Base-by-base conservation (phyloP, 1,139 yeast genomes). In the Pichia norvegensis region DNA sequence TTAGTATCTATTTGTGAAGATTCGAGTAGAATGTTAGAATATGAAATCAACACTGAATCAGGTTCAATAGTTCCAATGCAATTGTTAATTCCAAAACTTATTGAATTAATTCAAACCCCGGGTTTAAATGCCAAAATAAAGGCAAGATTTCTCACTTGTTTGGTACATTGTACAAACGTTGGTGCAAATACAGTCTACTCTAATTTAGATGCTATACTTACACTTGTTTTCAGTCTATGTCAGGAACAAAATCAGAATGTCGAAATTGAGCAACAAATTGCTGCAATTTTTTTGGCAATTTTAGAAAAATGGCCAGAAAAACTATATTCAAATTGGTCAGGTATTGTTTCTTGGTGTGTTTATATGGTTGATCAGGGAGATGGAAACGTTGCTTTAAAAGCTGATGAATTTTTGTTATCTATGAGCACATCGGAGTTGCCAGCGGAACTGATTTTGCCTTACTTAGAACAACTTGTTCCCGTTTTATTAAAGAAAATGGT, bases 361-460 rank as follows among this genome's bases (percentile, higher is more conserved):
- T 97, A 90, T 63, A 76, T 90, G 52, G 79, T 92, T 69, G 76
- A 76, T 51, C 79, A 75, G 53, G 66, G 68, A 10, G 79, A 80
- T 52, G 94, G 85, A 52, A 81, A 74, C 46, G 94, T 88, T 36
- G 85, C 95, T 0, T 69, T 88, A 43, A 96, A 88, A 62, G 97
- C 95, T 2, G 87, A 96, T 65, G 98, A 92, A 66, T 88, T 92
- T 57, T 69, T 94, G 52, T 72, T 92, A 44, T 80, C 85, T 1
- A 71, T 92, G 47, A 79, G 95, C 1, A 83, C 87, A 13, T 67
- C 79, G 16, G 77, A 76, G 45, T 64, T 73, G 4, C 76, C 81
- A 42, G 67, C 66, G 20, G 68, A 68, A 22, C 60, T 76, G 3
- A 73, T 85, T 48, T 66, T 64, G 41, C 81, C 84, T 1, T 78